Evolutionary conservation across 352 stramenopile species (phyloP).

Genomic region (Globisporangium echinulatum): DNA sequence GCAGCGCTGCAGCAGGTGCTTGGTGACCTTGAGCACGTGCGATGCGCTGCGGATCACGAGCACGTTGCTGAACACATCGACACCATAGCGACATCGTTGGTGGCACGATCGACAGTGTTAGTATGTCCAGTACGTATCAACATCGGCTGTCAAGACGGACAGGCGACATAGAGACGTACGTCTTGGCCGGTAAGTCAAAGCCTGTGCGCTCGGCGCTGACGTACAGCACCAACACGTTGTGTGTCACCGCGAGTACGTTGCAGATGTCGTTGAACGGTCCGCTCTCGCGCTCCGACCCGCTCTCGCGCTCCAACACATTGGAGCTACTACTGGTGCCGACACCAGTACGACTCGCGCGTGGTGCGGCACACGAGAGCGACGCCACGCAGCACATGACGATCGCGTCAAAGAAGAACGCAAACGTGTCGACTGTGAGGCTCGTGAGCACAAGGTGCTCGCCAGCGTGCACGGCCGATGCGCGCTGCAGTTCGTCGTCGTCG

Average conservation of each 20-base stretch:
- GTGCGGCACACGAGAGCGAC: constrained; percentile 32
- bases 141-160: not conserved
- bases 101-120: not conserved
- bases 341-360: constrained; percentile 17
- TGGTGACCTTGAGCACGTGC: constrained; percentile 29
- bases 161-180: constrained; percentile 11
- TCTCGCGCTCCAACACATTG: not conserved
- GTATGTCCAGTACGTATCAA: too few species aligned
- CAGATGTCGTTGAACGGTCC: constrained; percentile 41
- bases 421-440: constrained; percentile 53
- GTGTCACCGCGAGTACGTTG: constrained; percentile 26
- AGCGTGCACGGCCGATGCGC: constrained; percentile 21
- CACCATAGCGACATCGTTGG: too few species aligned
- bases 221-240: constrained; percentile 40
- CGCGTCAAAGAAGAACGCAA: constrained; percentile 54
- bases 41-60: constrained; percentile 30
- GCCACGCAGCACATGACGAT: constrained; percentile 45
- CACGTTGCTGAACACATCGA: constrained; percentile 20
- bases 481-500: constrained; percentile 8
- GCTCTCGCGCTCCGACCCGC: constrained; percentile 2
- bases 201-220: constrained; percentile 39
- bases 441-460: constrained; percentile 63
- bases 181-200: constrained; percentile 47
- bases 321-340: not conserved
- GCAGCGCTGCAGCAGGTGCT: constrained; percentile 31